phyloP scores from a whole-genome alignment of 805 yeast genomes.

The Metschnikowia baotianmanensis region DNA sequence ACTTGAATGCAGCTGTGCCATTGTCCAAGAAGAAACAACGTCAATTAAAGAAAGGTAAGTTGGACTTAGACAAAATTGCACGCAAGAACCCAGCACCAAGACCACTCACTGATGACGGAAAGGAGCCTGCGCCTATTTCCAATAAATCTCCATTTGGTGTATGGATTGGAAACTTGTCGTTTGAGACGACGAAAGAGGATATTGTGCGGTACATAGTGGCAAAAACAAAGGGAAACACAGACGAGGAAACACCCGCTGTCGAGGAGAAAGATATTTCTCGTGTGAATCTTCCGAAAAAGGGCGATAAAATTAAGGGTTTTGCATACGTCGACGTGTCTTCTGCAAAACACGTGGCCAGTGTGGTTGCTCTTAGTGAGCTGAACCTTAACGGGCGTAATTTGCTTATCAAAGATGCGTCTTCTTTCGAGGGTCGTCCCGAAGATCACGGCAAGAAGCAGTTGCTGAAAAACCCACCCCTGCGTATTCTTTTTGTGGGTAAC shows the following conservation, averaged over 20 bases:
- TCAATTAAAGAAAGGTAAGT: constrained; percentile 75
- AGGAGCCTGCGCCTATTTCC: constrained; percentile 24
- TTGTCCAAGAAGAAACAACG: constrained; percentile 90
- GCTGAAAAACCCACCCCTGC: constrained; percentile 81
- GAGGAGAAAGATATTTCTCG: constrained; percentile 64
- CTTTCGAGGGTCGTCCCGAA: constrained; percentile 84
- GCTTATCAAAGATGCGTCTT: constrained; percentile 75
- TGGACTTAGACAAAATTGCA: constrained; percentile 56
- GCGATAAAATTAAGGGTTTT: constrained; percentile 74
- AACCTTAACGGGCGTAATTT: constrained; percentile 80
- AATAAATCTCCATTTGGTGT: constrained; percentile 65
- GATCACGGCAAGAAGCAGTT: constrained; percentile 40
- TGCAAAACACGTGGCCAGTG: constrained; percentile 57
- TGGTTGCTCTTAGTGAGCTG: constrained; percentile 66
- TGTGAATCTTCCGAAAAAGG: constrained; percentile 76
- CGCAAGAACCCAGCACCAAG: constrained; percentile 38
- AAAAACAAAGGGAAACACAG: constrained; percentile 46
- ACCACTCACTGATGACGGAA: constrained; percentile 35
- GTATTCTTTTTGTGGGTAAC: constrained; percentile 90
- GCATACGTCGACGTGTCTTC: constrained; percentile 83
- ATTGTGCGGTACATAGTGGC: constrained; percentile 59
- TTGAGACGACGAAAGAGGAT: constrained; percentile 78
- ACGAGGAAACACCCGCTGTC: constrained; percentile 32
- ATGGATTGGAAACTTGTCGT: constrained; percentile 93
- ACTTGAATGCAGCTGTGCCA: constrained; percentile 54